A percentile compares a stretch with the other conserved stretches of the same genome.
Evolutionary conservation across 306 rosid genomes (phyloP).

Genomic region (Ammopiptanthus mongolicus): DNA sequence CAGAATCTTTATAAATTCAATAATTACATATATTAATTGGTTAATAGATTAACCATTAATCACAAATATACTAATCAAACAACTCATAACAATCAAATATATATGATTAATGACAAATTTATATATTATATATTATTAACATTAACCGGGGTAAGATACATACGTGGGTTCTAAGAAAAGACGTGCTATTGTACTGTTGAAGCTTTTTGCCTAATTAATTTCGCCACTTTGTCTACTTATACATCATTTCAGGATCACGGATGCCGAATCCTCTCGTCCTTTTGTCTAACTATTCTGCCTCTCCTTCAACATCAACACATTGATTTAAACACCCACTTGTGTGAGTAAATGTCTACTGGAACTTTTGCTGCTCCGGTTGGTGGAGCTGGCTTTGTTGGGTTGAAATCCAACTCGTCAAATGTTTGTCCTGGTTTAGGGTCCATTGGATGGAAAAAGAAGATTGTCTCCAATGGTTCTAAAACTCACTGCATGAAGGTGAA

Average conservation of each 20-base stretch:
- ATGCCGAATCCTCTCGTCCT: conserved; percentile 13
- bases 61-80: too few relatives aligned
- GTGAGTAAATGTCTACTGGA: conserved; percentile 45
- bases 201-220: not conserved
- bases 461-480: conserved; percentile 55
- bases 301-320: conserved; percentile 13
- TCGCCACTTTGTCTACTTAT: conserved; percentile 12
- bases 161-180: not conserved
- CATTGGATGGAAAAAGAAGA: conserved; percentile 41
- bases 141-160: too few relatives aligned
- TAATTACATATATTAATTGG: too few relatives aligned
- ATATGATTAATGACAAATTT: too few relatives aligned
- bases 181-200: not conserved
- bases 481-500: conserved; percentile 71
- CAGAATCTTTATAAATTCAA: too few relatives aligned
- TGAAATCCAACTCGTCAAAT: conserved; percentile 36
- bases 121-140: too few relatives aligned
- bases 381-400: conserved; percentile 40
- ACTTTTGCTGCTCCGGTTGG: conserved; percentile 20
- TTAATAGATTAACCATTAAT: too few relatives aligned
- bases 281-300: conserved; percentile 10
- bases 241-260: conserved; percentile 6
- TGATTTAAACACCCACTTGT: not conserved
- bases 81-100: too few relatives aligned
- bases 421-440: conserved; percentile 23